Evolutionary conservation across 2,329 filamentous ascomycete species (phyloP), one percentile per base, ranked within the genome.

Genomic region (Aspergillus vadensis): DNA sequence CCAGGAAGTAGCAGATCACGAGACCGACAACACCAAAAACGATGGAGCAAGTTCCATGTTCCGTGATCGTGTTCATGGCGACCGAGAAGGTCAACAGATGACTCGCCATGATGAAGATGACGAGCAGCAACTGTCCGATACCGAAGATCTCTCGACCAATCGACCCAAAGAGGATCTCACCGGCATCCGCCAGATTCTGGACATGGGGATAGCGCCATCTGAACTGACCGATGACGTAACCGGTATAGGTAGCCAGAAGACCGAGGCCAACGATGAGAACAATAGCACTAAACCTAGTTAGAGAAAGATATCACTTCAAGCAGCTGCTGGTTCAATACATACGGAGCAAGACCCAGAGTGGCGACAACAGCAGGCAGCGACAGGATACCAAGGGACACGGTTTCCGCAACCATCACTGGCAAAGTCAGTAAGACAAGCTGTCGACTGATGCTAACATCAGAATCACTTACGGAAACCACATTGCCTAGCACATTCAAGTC

Each of bases 31-130:
- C 76, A 5, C 80, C 83, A 76, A 85, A 89, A 2, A 85, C 77
- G 52, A 89, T 84, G 9, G 85, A 85, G 73, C 87, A 90, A 0
- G 82, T 80, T 0, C 79, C 83, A 62, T 88, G 81, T 1, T 83
- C 74, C 7, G 85, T 86, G 50, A 90, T 77, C 56, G 82, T 84
- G 65, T 86, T 86, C 71, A 90, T 83, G 67, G 87, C 87, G 67
- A 90, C 87, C 21, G 82, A 82, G 63, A 89, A 89, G 0, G 86
- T 88, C 60, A 90, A 76, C 57, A 88, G 81, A 74, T 91, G 89
- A 14, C 86, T 88, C 30, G 83, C 87, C 72, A 88, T 85, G 63
- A 89, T 83, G 75, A 91, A 88, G 60, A 87, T 76, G 36, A 90
- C 76, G 70, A 89, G 84, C 15, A 90, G 74, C 4, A 82, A 74